Evolutionary conservation across 129 eudicot species (phyloP), one percentile per base, ranked within the genome.

Genomic region (Tanacetum coccineum): DNA sequence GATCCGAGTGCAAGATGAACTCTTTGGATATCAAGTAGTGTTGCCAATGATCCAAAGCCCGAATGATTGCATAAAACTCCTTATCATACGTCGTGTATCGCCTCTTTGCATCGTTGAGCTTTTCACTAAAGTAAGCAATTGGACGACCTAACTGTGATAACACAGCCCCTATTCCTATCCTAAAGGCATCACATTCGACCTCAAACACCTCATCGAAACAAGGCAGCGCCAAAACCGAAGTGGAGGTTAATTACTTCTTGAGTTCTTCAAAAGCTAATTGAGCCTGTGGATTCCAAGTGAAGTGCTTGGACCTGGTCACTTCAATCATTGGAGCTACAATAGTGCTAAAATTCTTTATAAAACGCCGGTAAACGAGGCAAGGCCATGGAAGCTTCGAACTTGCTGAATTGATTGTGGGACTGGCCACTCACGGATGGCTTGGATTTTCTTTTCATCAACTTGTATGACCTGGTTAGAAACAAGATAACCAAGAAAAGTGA

Each of bases 161-260:
- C 4, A 59, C 64, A 13, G 64, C 64, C 2, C 64, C 64, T 25
- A 59, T 59, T 59, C 64, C 64, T 9, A 59, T 19, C 20, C 44
- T 44, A 9, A 10, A 28, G 12, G 64, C 64, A 28, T 59, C 64
- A 59, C 64, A 59, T 59, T 59, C 45, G 6, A 59, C 64, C 10
- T 59, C 45, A n/a, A 59, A 59, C 5, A 26, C 45, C 1, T 59
- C 46, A 1, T 59, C 26, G 2, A 59, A 59, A 26, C 20, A 26
- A 2, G 64, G 44, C 4, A 59, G 19, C 1, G 64, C 64, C 2
- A 59, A 6, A 1, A 59, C 45, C 1, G 64, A 19, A 1, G 64
- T 30, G 10, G 46, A 26, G 9, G 64, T 11, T 13, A 59, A 4
- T 13, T 28, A 19, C 6, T 14, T 22, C 26, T 22, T 22, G 26